phyloP scores from a whole-genome alignment of 2,329 filamentous ascomycete species.

The Venturia effusa region DNA sequence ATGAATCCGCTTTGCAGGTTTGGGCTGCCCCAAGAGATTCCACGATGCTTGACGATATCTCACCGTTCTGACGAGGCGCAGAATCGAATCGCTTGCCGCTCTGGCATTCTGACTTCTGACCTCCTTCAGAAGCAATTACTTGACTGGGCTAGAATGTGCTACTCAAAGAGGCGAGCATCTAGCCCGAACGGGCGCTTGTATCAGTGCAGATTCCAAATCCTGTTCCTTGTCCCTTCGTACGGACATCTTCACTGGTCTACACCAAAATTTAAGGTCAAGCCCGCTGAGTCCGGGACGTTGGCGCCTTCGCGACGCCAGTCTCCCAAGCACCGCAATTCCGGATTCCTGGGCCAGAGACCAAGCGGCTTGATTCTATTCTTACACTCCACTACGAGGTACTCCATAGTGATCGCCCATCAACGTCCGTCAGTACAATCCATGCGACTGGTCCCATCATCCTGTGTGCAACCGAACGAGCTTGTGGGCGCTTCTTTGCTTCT shows the following conservation, averaged over 20 bases:
- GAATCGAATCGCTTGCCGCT: not conserved
- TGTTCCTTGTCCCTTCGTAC: not conserved
- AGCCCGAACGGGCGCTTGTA: not conserved
- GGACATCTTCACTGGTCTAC: not conserved
- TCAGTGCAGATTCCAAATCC: not conserved
- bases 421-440: not conserved
- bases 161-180: not conserved
- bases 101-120: not conserved
- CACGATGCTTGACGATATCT: conserved; percentile 2
- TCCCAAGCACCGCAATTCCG: not conserved
- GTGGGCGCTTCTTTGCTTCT: not conserved
- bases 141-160: not conserved
- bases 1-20: not conserved
- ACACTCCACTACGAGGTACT: not conserved
- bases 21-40: not conserved
- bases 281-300: conserved; percentile 3
- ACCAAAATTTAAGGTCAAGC: not conserved
- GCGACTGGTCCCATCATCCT: not conserved
- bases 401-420: not conserved
- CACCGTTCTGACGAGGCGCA: not conserved
- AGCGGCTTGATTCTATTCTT: conserved; percentile 5
- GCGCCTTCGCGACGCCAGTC: not conserved
- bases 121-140: not conserved
- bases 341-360: not conserved
- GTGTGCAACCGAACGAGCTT: not conserved